Evolutionary conservation across 352 stramenopile genomes (phyloP), one percentile per base, ranked within the genome.

Genomic region (Elongisporangium senticosum): DNA sequence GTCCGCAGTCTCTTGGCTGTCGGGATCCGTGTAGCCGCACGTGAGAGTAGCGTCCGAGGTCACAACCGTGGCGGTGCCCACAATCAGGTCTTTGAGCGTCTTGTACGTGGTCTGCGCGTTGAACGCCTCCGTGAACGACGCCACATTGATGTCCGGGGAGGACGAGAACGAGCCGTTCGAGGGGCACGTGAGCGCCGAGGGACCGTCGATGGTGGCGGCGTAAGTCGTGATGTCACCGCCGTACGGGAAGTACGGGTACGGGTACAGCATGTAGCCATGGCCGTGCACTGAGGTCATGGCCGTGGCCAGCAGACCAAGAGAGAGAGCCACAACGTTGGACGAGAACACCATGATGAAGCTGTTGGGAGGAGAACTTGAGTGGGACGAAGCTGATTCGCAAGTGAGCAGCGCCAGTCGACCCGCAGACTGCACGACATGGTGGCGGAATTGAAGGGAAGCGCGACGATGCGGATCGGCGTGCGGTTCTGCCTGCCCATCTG

Each of bases 201-300:
- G 43, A 58, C 66, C 70, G 61, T 73, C 61, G 52, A 79, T 83
- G 54, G 71, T 79, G 23, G 65, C 61, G 10, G 62, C 67, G 56
- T 69, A 83, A 52, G 68, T 64, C 49, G 74, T 78, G 57, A 75
- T 75, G 52, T 79, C 68, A 11, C 64, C 62, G 20, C 51, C 50
- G n/a, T 63, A 53, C 5, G 59, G 59, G 53, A 73, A 73, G 17
- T 51, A 63, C 22, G 73, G 65, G 0, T 21, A 40, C 14, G 74
- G 74, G 24, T 75, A 65, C 43, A 68, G 53, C n/a, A 83, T 43
- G 55, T 68, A 77, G 20, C 71, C 74, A 49, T 80, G 71, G 1
- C 33, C 66, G 43, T 62, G 49, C 10, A 72, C 69, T 39, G 63
- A 43, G 33, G 33, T 17, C 5, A 17, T 10, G 8, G 33, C 33